phyloP scores from a whole-genome alignment of 2,329 filamentous ascomycete species.

The Fusarium nisikadoi region DNA sequence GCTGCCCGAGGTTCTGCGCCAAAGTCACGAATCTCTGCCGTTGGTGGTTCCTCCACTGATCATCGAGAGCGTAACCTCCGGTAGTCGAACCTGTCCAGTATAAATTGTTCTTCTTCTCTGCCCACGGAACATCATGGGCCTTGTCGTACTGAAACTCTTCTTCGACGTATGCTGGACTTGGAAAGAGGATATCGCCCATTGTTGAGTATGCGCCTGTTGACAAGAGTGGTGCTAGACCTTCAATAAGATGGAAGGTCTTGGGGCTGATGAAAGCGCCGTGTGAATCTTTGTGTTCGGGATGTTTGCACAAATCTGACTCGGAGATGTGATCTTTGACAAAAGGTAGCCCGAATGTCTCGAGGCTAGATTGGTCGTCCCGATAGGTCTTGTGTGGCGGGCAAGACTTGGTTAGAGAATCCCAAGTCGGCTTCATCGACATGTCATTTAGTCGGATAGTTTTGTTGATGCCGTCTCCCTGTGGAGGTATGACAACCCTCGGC shows the following conservation, averaged over 20 bases:
- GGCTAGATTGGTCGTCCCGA: neutral
- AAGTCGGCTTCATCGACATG: conserved; percentile 45
- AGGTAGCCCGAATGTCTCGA: conserved; percentile 45
- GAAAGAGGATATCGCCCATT: conserved; percentile 63
- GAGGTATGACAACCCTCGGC: conserved; percentile 53
- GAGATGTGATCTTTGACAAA: conserved; percentile 49
- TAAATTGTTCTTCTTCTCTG: conserved; percentile 59
- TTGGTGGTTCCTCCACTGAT: conserved; percentile 56
- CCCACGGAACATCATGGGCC: conserved; percentile 57
- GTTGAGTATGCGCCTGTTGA: conserved; percentile 57
- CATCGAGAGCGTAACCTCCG: conserved; percentile 53
- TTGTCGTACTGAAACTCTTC: conserved; percentile 55
- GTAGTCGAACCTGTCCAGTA: conserved; percentile 70
- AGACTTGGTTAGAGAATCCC: conserved; percentile 46
- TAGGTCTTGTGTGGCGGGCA: conserved; percentile 32
- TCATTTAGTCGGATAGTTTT: conserved; percentile 37
- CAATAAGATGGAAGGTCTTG: conserved; percentile 53
- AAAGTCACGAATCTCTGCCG: conserved; percentile 58
- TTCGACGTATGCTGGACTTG: conserved; percentile 61
- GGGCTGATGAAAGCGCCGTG: conserved; percentile 60
- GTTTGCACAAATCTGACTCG: conserved; percentile 54
- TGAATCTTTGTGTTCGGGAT: conserved; percentile 54
- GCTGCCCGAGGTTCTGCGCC: conserved; percentile 47
- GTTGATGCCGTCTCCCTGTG: neutral
- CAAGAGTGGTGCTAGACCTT: conserved; percentile 58